These are phyloP conservation scores for Echeveria elegans DNA, from an alignment of 164 flowering plant genomes.

Conservation along the genomic window DNA sequence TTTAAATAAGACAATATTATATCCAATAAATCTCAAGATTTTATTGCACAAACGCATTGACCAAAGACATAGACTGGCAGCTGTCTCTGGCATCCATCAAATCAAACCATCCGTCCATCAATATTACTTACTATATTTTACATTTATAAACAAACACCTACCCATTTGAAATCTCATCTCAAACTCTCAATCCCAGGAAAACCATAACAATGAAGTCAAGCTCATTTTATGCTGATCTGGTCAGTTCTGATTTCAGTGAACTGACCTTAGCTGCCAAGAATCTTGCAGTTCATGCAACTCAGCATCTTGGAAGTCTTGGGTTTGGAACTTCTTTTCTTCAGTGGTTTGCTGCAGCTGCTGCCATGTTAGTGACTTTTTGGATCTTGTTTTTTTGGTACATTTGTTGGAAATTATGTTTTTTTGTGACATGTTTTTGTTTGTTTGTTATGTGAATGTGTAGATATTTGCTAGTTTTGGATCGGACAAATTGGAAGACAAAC, in stretches of 20 bases:
- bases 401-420: too few species aligned
- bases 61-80: too few species aligned
- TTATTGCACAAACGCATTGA: too few species aligned
- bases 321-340: slow-evolving; percentile 59
- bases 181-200: background rate
- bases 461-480: slow-evolving; percentile 78
- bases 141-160: too few species aligned
- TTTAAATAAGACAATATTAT: too few species aligned
- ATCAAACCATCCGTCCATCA: too few species aligned
- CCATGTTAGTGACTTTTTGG: slow-evolving; percentile 44
- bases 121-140: too few species aligned
- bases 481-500: slow-evolving; percentile 90
- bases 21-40: too few species aligned
- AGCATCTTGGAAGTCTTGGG: slow-evolving; percentile 40
- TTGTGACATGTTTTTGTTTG: too few species aligned
- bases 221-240: slow-evolving; percentile 17
- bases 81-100: too few species aligned
- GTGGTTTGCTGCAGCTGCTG: slow-evolving; percentile 81
- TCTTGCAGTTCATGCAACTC: slow-evolving; percentile 49
- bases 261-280: slow-evolving; percentile 42
- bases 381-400: too few species aligned
- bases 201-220: slow-evolving; percentile 9
- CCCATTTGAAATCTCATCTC: background rate
- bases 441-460: too few species aligned
- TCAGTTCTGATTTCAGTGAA: slow-evolving; percentile 52